These are phyloP conservation scores for Ceratocystiopsis brevicomis DNA, from an alignment of 2,329 filamentous ascomycete species.

Conservation along the genomic window DNA sequence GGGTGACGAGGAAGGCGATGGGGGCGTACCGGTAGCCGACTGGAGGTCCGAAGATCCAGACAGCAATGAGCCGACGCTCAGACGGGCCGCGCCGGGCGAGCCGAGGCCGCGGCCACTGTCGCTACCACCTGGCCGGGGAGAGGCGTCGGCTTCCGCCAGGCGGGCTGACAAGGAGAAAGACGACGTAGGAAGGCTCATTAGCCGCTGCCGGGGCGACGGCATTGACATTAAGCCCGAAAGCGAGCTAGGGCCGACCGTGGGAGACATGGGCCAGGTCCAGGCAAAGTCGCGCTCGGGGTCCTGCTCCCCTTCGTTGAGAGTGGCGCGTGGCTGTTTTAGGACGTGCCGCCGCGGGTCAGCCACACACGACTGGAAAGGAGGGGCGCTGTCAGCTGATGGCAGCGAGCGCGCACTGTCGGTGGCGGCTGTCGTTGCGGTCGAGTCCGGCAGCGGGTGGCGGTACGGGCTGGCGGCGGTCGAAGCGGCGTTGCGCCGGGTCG, in stretches of 20 bases:
- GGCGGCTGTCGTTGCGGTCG: too few species aligned
- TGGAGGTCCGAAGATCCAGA: conserved; percentile 26
- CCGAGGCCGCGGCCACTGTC: background rate
- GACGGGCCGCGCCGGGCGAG: conserved; percentile 13
- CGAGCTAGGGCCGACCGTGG: conserved; percentile 6
- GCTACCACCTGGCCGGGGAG: too few species aligned
- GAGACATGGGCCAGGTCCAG: conserved; percentile 10
- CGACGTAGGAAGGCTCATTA: too few species aligned
- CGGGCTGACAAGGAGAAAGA: too few species aligned
- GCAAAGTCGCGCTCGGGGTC: conserved; percentile 7
- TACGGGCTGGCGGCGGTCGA: too few species aligned
- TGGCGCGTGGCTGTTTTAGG: conserved; percentile 6
- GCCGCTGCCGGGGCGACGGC: conserved; percentile 3
- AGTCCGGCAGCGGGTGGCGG: too few species aligned
- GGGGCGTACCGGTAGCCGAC: conserved; percentile 2
- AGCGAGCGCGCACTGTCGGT: too few species aligned
- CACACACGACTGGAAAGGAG: too few species aligned
- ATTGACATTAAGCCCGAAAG: conserved; percentile 5
- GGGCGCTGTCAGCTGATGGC: too few species aligned
- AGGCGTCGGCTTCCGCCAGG: too few species aligned
- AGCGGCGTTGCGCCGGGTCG: too few species aligned
- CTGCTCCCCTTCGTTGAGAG: conserved; percentile 5
- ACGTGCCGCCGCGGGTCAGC: too few species aligned
- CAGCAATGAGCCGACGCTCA: conserved; percentile 49
- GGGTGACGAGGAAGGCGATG: background rate